phyloP scores from a whole-genome alignment of 163 green algal species.

The Scenedesmus sp. region DNA sequence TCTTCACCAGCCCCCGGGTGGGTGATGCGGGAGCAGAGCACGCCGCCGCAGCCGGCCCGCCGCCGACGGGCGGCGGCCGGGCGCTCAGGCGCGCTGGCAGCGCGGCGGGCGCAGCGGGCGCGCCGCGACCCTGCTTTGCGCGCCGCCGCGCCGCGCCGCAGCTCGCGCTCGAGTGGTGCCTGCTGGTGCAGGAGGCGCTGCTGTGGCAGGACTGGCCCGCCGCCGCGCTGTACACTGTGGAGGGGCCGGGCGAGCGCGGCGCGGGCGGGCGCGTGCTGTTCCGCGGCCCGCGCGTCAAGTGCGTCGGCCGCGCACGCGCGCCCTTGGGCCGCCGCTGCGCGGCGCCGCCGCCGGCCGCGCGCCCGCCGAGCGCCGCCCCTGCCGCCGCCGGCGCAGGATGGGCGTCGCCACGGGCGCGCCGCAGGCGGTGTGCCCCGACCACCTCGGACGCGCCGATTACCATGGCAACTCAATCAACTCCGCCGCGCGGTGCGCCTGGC shows the following conservation, averaged over 20 bases:
- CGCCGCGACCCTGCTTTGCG: no score
- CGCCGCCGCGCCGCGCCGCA: no score
- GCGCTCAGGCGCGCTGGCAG: no score
- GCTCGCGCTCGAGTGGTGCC: conserved; percentile 54
- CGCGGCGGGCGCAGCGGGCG: no score
- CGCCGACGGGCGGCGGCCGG: no score
- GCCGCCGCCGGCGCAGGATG: no score
- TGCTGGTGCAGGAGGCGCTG: conserved; percentile 51
- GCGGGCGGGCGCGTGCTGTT: conserved; percentile 41
- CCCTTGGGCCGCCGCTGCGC: no score
- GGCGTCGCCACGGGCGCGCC: conserved; percentile 56
- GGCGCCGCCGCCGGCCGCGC: no score
- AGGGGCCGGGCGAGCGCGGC: neutral
- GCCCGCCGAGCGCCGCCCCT: no score
- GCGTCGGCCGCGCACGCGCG: no score
- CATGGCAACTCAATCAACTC: conserved; percentile 63
- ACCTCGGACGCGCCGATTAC: conserved; percentile 62
- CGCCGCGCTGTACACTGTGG: conserved; percentile 42
- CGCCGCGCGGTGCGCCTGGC: conserved; percentile 47
- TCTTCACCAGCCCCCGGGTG: conserved; percentile 43
- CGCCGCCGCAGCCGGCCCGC: no score
- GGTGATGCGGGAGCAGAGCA: no score
- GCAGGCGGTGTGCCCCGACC: conserved; percentile 52
- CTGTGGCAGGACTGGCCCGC: conserved; percentile 57
- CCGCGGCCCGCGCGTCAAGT: conserved; percentile 51